Conservation (phyloP, 2,329 filamentous ascomycete species). For the Pseudocercospora macadamiae region DNA sequence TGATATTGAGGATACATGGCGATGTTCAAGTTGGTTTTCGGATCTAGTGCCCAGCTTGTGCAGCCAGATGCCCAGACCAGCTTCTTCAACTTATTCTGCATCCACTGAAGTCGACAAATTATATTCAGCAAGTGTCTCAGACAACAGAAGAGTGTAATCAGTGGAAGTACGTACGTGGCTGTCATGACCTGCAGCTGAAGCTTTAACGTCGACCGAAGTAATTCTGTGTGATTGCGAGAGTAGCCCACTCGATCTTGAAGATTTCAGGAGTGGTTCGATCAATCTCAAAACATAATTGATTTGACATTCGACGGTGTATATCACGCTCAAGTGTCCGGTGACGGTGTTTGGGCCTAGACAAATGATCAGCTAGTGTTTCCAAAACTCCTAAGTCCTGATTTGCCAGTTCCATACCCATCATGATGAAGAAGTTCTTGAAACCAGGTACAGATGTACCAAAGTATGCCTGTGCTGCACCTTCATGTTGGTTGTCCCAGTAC, state of each 20-base stretch:
- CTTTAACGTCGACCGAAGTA: constrained; percentile 42
- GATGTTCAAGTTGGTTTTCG: constrained; percentile 51
- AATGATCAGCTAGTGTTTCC: neutral
- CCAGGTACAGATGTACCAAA: constrained; percentile 53
- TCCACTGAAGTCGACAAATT: no score
- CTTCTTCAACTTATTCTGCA: constrained; percentile 47
- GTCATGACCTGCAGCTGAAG: constrained; percentile 42
- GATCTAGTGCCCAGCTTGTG: constrained; percentile 56
- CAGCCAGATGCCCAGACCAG: constrained; percentile 57
- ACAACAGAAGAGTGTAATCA: no score
- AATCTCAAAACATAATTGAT: constrained; percentile 53
- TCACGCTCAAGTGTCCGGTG: constrained; percentile 55
- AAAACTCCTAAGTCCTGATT: neutral
- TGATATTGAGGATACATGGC: constrained; percentile 59
- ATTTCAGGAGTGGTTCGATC: constrained; percentile 46
- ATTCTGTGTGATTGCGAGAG: constrained; percentile 33
- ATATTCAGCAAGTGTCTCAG: no score
- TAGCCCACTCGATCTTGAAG: constrained; percentile 36
- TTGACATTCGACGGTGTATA: constrained; percentile 57
- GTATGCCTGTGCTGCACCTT: constrained; percentile 47
- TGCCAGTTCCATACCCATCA: constrained; percentile 13
- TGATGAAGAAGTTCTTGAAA: constrained; percentile 54
- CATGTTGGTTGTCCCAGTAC: constrained; percentile 44
- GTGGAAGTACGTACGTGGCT: no score
- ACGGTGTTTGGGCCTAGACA: constrained; percentile 51